Evolutionary conservation across 1,284 basidiomycete species (phyloP).

Genomic region (Coniophora puteana): DNA sequence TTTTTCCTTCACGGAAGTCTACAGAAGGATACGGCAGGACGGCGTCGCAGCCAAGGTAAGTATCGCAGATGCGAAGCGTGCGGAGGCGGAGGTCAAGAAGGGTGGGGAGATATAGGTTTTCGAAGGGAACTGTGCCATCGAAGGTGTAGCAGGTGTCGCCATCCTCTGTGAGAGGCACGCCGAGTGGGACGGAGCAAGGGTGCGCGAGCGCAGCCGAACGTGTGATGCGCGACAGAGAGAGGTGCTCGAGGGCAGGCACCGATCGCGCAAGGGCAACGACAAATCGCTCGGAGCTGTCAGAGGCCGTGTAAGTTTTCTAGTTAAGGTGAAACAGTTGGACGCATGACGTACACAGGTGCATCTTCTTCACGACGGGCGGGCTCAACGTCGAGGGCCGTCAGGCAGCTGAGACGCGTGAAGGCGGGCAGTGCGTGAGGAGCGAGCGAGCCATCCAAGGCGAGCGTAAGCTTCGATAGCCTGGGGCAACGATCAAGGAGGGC

Average conservation of each 20-base stretch:
- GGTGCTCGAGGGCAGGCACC: slow-evolving; percentile 48
- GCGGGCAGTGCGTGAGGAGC: slow-evolving; percentile 41
- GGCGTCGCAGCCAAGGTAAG: slow-evolving; percentile 53
- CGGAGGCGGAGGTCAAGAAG: slow-evolving; percentile 60
- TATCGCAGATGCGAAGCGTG: slow-evolving; percentile 62
- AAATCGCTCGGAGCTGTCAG: slow-evolving; percentile 61
- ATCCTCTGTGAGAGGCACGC: slow-evolving; percentile 51
- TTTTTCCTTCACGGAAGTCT: slow-evolving; percentile 1
- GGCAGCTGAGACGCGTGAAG: slow-evolving; percentile 45
- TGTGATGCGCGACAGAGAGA: slow-evolving; percentile 59
- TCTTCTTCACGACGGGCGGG: slow-evolving; percentile 53
- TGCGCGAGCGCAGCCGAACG: slow-evolving; percentile 57
- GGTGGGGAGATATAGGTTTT: slow-evolving; percentile 57
- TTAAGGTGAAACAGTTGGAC: slow-evolving; percentile 13
- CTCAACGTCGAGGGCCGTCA: slow-evolving; percentile 39
- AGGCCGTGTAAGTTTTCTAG: slow-evolving; percentile 11
- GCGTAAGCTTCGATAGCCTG: slow-evolving; percentile 45
- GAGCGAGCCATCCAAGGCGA: slow-evolving; percentile 51
- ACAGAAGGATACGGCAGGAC: slow-evolving; percentile 13
- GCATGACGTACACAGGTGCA: slow-evolving; percentile 52
- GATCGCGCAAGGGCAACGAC: slow-evolving; percentile 67
- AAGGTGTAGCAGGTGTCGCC: slow-evolving; percentile 63
- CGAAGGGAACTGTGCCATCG: slow-evolving; percentile 49
- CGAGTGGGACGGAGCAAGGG: slow-evolving; percentile 34
- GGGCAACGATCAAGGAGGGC: slow-evolving; percentile 46